Base-by-base conservation (phyloP, 2,329 filamentous ascomycete species). In the Fusarium pilosicola region DNA sequence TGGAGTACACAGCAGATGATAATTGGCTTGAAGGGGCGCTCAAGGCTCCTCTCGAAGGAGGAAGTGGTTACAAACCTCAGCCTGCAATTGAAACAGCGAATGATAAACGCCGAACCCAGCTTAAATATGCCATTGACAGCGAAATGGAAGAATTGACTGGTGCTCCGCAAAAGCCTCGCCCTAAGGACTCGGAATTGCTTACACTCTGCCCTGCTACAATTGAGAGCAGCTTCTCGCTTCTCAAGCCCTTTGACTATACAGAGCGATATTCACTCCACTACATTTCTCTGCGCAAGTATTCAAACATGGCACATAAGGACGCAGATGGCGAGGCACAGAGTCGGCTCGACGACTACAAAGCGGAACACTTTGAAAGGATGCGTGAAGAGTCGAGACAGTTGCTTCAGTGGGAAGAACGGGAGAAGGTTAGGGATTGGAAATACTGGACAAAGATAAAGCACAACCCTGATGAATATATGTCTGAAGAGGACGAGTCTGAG, bases 101-200 rank as follows among this genome's bases (percentile, higher is more conserved):
- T 0, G 20, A 30, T 0, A 30, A 17, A 15, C 6, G 6, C 9
- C 20, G 26, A 30, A 10, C 20, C 2, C 26, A 32, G 11, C 28
- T 49, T 4, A n/a, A n/a, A 10, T 13, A 18, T 9, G n/a, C 28
- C 2, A 49, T 24, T 15, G 28, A n/a, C 15, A n/a, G 15, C 7
- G 28, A 32, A 13, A 17, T 49, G 28, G 46, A 49, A 32, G 5
- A 12, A 1, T 32, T 49, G 2, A 32, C 46, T 30, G 20, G 14
- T n/a, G 20, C 17, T 11, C 26, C 28, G 7, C 4, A 30, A 30
- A 4, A 48, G 3, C 7, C 4, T 17, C 20, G 14, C 15, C 30
- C 30, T 5, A 34, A 24, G 22, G 48, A 51, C 0, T 10, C 13
- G 12, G 48, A 52, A 9, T 20, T 52, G n/a, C 48, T 36, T 20